Conservation (phyloP, 2,329 filamentous ascomycete genomes). For the Botrytis fabae region DNA sequence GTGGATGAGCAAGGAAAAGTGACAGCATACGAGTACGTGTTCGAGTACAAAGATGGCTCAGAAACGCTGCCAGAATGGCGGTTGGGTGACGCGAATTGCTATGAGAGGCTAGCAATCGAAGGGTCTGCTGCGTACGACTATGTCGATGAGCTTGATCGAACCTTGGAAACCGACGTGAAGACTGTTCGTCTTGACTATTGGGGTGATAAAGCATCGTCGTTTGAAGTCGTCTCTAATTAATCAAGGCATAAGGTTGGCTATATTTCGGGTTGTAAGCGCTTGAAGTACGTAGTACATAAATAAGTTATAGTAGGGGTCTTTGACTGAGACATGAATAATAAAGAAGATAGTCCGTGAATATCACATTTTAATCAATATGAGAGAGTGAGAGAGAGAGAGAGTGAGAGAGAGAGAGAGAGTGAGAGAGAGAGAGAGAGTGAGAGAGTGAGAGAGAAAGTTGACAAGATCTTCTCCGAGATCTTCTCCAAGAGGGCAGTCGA, state of each 20-base stretch:
- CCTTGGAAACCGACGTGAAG: neutral
- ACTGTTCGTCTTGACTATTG: neutral
- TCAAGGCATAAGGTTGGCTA: neutral
- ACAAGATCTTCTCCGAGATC: too few relatives aligned
- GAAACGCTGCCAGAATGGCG: neutral
- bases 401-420: too few relatives aligned
- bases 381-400: neutral
- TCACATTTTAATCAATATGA: neutral
- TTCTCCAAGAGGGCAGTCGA: too few relatives aligned
- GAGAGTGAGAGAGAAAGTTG: too few relatives aligned
- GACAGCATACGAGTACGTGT: neutral
- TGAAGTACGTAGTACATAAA: neutral
- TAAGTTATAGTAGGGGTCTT: neutral
- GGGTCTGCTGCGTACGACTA: neutral
- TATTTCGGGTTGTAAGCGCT: neutral
- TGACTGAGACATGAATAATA: neutral
- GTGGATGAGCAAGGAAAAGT: neutral
- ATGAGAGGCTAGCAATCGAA: neutral
- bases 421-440: too few relatives aligned
- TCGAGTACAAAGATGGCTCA: neutral
- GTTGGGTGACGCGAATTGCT: neutral
- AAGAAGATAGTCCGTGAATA: neutral
- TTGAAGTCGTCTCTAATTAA: neutral
- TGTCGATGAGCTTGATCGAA: constrained; percentile 9
- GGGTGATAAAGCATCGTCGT: neutral